Base-by-base conservation (phyloP, 1,284 basidiomycete genomes). In the Coniophora puteana region DNA sequence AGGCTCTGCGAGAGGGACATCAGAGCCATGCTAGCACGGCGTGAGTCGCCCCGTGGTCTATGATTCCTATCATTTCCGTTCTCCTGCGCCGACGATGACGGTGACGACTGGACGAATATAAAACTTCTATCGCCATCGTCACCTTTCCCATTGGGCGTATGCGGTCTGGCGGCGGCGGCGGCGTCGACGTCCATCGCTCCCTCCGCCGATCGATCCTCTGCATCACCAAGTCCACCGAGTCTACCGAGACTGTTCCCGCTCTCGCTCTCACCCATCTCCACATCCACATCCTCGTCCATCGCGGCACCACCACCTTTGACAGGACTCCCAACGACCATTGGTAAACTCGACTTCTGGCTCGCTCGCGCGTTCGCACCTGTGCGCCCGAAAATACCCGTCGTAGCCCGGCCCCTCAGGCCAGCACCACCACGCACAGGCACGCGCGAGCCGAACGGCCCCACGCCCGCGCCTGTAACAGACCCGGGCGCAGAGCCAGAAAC, bases 341-440 rank as follows among this genome's bases (percentile, higher is more conserved):
- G 79, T 40, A 87, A 59, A 33, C 61, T 74, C n/a, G 80, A 71
- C 55, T 77, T 77, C 61, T 76, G 76, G 56, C 84, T 88, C 12
- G 68, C 82, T 49, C 73, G 74, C 0, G 60, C 49, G 35, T 67
- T 60, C 18, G 40, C 27, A 22, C 40, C 46, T 26, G 51, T 51
- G 6, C 47, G 24, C 25, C 51, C 47, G 41, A 61, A 63, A 8
- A 59, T 51, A 4, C 58, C 51, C 4, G 42, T 42, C 20, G 37
- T 12, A 22, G 45, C 44, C 24, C 46, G 50, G 11, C 39, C 51
- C 24, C 45, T 51, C n/a, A n/a, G n/a, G 1, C 53, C 55, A 16
- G 48, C 41, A 8, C 36, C 37, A 10, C 43, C 41, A 4, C n/a
- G n/a, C n/a, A n/a, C n/a, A n/a, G n/a, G n/a, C n/a, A n/a, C n/a